Evolutionary conservation across 2,329 filamentous ascomycete genomes (phyloP).

Genomic region (Coniochaeta sp.): DNA sequence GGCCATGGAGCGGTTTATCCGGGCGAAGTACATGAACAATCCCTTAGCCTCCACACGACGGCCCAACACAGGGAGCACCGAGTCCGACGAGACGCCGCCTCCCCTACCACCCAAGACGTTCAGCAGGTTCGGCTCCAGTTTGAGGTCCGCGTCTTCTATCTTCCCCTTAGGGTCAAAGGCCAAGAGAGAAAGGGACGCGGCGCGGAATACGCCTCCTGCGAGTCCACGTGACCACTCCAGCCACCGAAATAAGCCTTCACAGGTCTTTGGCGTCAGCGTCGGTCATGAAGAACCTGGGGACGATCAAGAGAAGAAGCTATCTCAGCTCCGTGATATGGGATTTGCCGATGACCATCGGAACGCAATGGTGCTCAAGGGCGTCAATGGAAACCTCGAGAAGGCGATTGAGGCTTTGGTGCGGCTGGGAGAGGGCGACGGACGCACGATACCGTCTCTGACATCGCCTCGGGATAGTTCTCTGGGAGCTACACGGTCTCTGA

Average conservation of each 20-base stretch:
- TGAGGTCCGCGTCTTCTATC: constrained; percentile 56
- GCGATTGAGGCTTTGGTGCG: constrained; percentile 79
- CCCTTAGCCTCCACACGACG: constrained; percentile 25
- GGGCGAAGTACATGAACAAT: constrained; percentile 80
- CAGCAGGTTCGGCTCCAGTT: constrained; percentile 52
- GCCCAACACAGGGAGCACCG: constrained; percentile 36
- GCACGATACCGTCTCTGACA: constrained; percentile 19
- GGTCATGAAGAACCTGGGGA: constrained; percentile 39
- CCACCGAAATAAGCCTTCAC: constrained; percentile 56
- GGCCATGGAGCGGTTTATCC: constrained; percentile 90
- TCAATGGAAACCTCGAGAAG: constrained; percentile 78
- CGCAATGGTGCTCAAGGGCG: constrained; percentile 68
- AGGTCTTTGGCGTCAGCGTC: constrained; percentile 62
- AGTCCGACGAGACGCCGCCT: constrained; percentile 52
- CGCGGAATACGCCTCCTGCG: constrained; percentile 21
- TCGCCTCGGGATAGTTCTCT: constrained; percentile 34
- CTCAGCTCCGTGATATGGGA: constrained; percentile 79
- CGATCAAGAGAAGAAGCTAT: constrained; percentile 68
- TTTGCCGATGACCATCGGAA: constrained; percentile 81
- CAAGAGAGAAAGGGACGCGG: constrained; percentile 40
- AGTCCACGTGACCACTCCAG: constrained; percentile 24
- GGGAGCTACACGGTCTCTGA: constrained; percentile 20
- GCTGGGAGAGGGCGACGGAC: constrained; percentile 58
- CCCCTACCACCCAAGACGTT: constrained; percentile 57
- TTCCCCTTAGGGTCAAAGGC: constrained; percentile 56